Base-by-base conservation (phyloP, 306 rosid species). In the Glycine soja region DNA sequence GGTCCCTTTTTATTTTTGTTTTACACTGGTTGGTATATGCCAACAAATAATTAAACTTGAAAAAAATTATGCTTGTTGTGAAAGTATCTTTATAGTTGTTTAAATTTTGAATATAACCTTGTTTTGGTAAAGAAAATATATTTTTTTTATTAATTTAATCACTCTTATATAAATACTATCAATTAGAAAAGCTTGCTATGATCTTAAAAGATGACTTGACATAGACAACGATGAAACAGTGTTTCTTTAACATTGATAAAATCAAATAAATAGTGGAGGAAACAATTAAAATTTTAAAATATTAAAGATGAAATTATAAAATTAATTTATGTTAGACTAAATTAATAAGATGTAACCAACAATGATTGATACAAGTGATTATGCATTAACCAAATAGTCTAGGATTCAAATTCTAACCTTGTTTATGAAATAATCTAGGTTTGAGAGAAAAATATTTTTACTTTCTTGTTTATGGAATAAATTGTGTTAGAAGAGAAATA, bases 11-110 rank as follows among this genome's bases (percentile, higher is more conserved):
- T 56, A 30, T 40, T 16, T 53, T 10, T 62, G 74, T 70, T 61
- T 73, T 6, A 10, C 13, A 30, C 1, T 16, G 24, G 58, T 59
- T 61, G 69, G 82, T 64, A 76, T 85, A 75, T 85, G 82, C 80
- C 70, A 52, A 69, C 71, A 80, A 64, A 80, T 56, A 70, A 85
- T 70, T 75, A 43, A 80, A 80, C 62, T 59, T 43, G 0, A 59
- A 74, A 67, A 67, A 42, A 10, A 10, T 56, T 73, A 15, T 69
- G 76, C 68, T 42, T 15, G 0, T 24, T n/a, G 30, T 24, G 30
- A 8, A 7, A 7, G 30, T 57, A 3, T 8, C 65, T 78, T 59
- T 80, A 16, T 36, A 36, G 40, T 36, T 36, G 40, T 36, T 36
- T 36, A 36, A 3, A 36, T 36, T 16, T 45, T 16, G 56, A 68